Evolutionary conservation across 176 grass and related monocot genomes (phyloP), one percentile per base, ranked within the genome.

Genomic region (Stipa capillata): DNA sequence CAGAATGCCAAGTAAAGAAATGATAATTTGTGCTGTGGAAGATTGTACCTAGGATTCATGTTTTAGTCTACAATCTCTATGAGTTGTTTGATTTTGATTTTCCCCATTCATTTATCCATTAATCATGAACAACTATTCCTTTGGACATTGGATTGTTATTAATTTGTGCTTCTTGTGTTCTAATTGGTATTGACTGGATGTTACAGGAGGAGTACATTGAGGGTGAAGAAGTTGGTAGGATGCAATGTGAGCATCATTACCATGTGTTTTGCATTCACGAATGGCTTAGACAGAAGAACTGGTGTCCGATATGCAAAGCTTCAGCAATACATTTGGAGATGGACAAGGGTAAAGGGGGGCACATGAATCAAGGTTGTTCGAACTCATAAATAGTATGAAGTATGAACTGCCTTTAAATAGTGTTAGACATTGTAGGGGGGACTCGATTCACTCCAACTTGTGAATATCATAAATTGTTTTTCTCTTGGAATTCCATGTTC

Each of bases 271-370:
- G 96, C 81, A 81, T 95, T 72, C 80, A 82, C 10, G 79, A 94
- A 69, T 98, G 92, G 96, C 96, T 98, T 54, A 35, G 34, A 32
- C 82, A 83, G 78, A 98, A 98, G 73, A 98, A 98, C 65, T 95
- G 92, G 96, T 98, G 96, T 45, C 96, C 96, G 11, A 83, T 95
- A 82, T 98, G 96, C 83, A 98, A 98, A 82, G 60, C 89, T 74
- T 76, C 89, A 82, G 93, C 90, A 49, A 27, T 82, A 65, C 37
- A 82, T 31, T 82, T 48, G 27, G 31, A 78, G 72, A 39, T 24
- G 47, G 57, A 82, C 78, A 66, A 89, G 55, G n/a, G n/a, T n/a
- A n/a, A n/a, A n/a, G n/a, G 39, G 39, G 25, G 41, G 1, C 15
- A 20, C 72, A 9, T 72, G 65, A 89, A 85, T 78, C 24, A 58